Base-by-base conservation (phyloP, 306 rosid species). In the Pueraria montana region DNA sequence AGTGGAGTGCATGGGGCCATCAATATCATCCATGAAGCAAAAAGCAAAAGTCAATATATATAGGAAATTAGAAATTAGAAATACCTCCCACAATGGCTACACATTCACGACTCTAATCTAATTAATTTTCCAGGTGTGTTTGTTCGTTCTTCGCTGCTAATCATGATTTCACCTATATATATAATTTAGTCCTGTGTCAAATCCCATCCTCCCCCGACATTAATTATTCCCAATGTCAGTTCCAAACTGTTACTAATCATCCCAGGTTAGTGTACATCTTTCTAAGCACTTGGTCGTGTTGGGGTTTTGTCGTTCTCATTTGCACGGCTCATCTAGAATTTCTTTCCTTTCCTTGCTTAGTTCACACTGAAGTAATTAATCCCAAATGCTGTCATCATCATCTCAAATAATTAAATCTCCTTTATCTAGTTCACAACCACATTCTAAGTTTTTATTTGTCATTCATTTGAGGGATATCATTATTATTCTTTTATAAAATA, bases 71-170 rank as follows among this genome's bases (percentile, higher is more conserved):
- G 62, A 61, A 83, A 64, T 34, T 56, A 56, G 7, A 80, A 80
- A 84, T 74, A 64, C 74, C 82, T 80, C 87, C 89, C 78, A 80
- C 80, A 64, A 72, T 76, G 81, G 74, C 85, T 74, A 83, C 87
- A 83, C 18, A 70, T 24, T 61, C 43, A 75, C 75, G 83, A 83
- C 74, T 34, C 63, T n/a, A n/a, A n/a, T n/a, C n/a, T n/a, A n/a
- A n/a, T n/a, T n/a, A 8, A 52, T 69, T 74, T 87, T 53, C 16
- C 82, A 79, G 77, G 61, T 75, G 66, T 61, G 50, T 83, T 62
- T 66, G 11, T 64, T 43, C 30, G 68, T 13, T 78, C 36, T 13
- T 78, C 36, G 65, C 18, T 80, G 27, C 65, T 72, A 65, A 82
- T 86, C 78, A 86, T 86, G 72, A 68, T 72, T 81, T 80, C 66